Conservation (phyloP, 2,329 filamentous ascomycete species). For the Epichloe baconii region DNA sequence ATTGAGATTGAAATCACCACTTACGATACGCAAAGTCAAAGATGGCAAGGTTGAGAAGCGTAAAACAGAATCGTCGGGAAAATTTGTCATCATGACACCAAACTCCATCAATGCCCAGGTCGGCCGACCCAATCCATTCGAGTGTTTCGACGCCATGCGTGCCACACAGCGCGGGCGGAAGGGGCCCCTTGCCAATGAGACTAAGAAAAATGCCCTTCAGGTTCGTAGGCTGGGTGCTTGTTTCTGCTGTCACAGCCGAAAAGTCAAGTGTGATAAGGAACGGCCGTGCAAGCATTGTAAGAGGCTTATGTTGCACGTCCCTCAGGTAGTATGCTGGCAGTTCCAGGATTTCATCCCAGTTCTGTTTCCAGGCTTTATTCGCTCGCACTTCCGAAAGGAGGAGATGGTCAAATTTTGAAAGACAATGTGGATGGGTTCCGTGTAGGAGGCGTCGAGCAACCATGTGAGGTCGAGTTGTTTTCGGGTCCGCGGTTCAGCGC, state of each 20-base stretch:
- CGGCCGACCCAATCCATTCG: conserved; percentile 37
- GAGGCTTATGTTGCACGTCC: conserved; percentile 35
- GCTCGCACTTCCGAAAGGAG: conserved; percentile 36
- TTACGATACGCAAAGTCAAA: conserved; percentile 29
- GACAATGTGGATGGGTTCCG: conserved; percentile 35
- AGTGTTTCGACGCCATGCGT: conserved; percentile 40
- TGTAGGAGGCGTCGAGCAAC: conserved; percentile 26
- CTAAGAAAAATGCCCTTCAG: conserved; percentile 39
- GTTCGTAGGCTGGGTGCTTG: conserved; percentile 42
- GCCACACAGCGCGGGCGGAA: conserved; percentile 42
- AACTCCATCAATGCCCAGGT: conserved; percentile 37
- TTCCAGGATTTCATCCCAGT: conserved; percentile 41
- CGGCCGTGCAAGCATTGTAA: conserved; percentile 44
- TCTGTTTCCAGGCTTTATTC: conserved; percentile 39
- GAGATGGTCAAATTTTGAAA: conserved; percentile 33
- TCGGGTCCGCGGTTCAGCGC: conserved; percentile 31
- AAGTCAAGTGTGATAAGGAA: conserved; percentile 44
- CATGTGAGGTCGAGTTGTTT: conserved; percentile 34
- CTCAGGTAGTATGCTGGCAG: conserved; percentile 45
- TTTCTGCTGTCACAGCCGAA: conserved; percentile 46
- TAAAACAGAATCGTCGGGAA: conserved; percentile 20
- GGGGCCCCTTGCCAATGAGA: conserved; percentile 39
- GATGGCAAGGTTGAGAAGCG: conserved; percentile 22
- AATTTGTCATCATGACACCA: conserved; percentile 43
- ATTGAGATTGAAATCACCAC: conserved; percentile 14